Percentiles rank a stretch among this genome's conserved stretches.
Conservation (phyloP, 495 filamentous ascomycete species). For the Neurospora africana region DNA sequence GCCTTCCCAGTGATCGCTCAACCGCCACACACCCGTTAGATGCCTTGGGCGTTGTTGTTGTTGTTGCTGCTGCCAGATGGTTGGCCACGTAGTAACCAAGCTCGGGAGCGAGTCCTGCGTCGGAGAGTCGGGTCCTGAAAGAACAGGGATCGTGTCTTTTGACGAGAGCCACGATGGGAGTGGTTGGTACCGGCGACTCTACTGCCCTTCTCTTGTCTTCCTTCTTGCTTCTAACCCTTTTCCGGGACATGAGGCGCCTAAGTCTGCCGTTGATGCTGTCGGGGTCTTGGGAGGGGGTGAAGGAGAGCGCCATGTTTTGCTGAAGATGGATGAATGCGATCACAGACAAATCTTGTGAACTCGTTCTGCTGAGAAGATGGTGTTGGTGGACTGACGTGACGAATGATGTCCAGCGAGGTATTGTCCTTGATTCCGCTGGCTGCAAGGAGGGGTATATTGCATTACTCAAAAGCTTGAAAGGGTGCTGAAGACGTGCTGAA, state of each 20-base stretch:
- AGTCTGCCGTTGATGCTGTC: not conserved
- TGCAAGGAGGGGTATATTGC: not conserved
- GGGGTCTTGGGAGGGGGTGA: not conserved
- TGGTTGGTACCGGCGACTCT: not conserved
- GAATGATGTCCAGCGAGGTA: not conserved
- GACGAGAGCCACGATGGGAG: not conserved
- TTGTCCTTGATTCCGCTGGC: not conserved
- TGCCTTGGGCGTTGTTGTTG: not conserved
- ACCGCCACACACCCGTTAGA: conserved; percentile 11
- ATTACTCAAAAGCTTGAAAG: not conserved
- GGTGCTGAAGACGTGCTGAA: not conserved
- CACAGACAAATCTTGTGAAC: not conserved
- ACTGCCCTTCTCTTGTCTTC: not conserved
- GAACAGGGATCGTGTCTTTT: conserved; percentile 6
- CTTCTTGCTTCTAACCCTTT: not conserved
- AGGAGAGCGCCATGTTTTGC: not conserved
- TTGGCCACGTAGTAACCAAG: not conserved
- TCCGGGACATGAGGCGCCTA: not conserved
- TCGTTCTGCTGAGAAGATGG: not conserved
- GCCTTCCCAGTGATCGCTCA: conserved; percentile 2
- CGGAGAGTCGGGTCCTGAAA: conserved; percentile 10
- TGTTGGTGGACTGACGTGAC: not conserved
- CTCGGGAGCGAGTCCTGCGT: not conserved
- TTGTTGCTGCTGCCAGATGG: not conserved
- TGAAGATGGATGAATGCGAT: not conserved